Conservation (phyloP, 257 asterid species). For the Nemophila menziesii region DNA sequence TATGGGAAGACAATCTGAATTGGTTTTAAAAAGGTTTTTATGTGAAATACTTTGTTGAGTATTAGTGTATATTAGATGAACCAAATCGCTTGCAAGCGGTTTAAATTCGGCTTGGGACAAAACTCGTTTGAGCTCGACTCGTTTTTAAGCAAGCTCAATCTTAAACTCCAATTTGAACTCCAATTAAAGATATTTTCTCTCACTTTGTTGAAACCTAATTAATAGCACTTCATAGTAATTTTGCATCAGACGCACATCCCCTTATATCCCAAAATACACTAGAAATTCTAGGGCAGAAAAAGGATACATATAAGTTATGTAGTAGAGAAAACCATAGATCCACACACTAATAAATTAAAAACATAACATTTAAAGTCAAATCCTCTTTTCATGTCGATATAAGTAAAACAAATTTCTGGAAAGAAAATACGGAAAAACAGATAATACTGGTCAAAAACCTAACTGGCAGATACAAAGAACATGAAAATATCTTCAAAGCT, state of each 20-base stretch:
- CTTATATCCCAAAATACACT: not conserved
- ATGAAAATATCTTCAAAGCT: conserved; percentile 1
- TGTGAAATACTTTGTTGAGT: too few species aligned
- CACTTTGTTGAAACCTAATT: too few species aligned
- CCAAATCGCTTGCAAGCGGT: too few species aligned
- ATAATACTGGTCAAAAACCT: conserved; percentile 16
- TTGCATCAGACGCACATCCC: too few species aligned
- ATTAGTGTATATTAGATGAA: too few species aligned
- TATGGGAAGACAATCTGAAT: conserved; percentile 40
- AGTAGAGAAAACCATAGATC: not conserved
- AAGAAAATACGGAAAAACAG: conserved; percentile 8
- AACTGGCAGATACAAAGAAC: conserved; percentile 15
- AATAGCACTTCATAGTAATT: too few species aligned
- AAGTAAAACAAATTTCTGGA: conserved; percentile 22
- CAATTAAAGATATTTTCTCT: too few species aligned
- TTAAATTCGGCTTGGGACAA: too few species aligned
- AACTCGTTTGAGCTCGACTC: too few species aligned
- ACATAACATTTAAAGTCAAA: conserved; percentile 3
- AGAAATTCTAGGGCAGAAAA: not conserved
- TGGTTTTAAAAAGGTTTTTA: conserved; percentile 58
- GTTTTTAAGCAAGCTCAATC: too few species aligned
- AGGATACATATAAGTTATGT: too few species aligned
- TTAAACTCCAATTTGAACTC: too few species aligned
- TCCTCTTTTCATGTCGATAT: conserved; percentile 22
- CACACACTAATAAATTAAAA: not conserved